Base-by-base conservation (phyloP, 495 filamentous ascomycete species). In the Penicillium canescens region DNA sequence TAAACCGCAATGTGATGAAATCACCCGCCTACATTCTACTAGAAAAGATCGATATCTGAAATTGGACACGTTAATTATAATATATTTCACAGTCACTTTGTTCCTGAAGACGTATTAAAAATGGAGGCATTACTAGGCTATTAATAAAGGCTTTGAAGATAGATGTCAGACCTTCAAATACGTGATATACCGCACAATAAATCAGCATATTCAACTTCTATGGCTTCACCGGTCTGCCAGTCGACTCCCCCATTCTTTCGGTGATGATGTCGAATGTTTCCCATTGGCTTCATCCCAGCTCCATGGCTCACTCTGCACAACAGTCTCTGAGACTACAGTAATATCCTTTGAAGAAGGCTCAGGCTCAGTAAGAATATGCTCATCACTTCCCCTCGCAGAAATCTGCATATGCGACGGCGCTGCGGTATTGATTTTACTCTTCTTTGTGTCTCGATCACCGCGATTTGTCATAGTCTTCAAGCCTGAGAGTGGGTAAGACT, bases 271-370 rank as follows among this genome's bases (percentile, higher is more conserved):
- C 9, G 54, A 46, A 11, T 49, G 45, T 14, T 12, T 33, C 13
- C 12, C 16, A 0, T 28, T 20, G n/a, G 24, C 34, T 7, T 26
- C 47, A 10, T 58, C 41, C 11, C 24, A 35, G 3, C 10, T 23
- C 59, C 59, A 65, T 3, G 54, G 55, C 35, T 71, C 68, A 44
- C 65, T 63, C 21, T 62, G 48, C 3, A 71, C 52, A 28, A 67
- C 54, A 31, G 61, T 71, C 52, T 71, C 68, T 11, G 65, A 63
- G n/a, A 66, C 64, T 16, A 71, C 66, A 2, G 63, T 71, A 11
- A 71, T 69, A 38, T 63, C 57, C 36, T 61, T 56, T 2, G 59
- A 57, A 9, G 45, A 9, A 21, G 42, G 36, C 14, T 46, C 53
- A 10, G 38, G 34, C 35, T 51, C 50, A 28, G 55, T 44, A 3